Evolutionary conservation across 1,284 basidiomycete species (phyloP).

Genomic region (Sporisorium scitamineum): DNA sequence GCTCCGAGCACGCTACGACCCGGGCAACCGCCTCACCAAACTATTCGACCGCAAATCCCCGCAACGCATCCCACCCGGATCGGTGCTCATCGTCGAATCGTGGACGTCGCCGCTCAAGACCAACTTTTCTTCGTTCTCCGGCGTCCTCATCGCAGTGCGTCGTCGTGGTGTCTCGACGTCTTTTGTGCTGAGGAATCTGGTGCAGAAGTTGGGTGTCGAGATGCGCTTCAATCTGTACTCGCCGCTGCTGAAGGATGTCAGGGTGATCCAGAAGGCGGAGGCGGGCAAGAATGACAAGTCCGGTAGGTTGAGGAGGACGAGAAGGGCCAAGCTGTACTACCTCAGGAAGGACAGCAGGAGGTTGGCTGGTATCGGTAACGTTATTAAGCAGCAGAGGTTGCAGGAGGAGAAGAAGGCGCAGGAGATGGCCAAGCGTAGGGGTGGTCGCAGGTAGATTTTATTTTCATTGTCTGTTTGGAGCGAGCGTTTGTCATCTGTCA

Average conservation of each 20-base stretch:
- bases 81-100: conserved; percentile 65
- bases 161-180: conserved; percentile 62
- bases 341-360: conserved; percentile 63
- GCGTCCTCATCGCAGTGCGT: conserved; percentile 64
- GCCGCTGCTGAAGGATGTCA: conserved; percentile 66
- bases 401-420: conserved; percentile 50
- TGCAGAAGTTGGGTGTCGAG: conserved; percentile 68
- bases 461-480: neutral
- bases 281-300: conserved; percentile 58
- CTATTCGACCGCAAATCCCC: conserved; percentile 62
- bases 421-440: conserved; percentile 41
- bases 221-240: conserved; percentile 66
- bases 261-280: conserved; percentile 61
- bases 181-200: conserved; percentile 66
- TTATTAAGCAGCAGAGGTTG: conserved; percentile 59
- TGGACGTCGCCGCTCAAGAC: conserved; percentile 59
- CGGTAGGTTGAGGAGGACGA: conserved; percentile 54
- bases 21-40: conserved; percentile 55
- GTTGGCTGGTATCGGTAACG: conserved; percentile 54
- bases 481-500: neutral
- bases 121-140: conserved; percentile 62
- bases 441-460: conserved; percentile 22
- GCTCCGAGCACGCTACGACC: conserved; percentile 60
- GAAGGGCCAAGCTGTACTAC: conserved; percentile 68
- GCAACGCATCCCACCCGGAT: conserved; percentile 62